phyloP scores from a whole-genome alignment of 108 stramenopile genomes.

The Cylindrotheca closterium region DNA sequence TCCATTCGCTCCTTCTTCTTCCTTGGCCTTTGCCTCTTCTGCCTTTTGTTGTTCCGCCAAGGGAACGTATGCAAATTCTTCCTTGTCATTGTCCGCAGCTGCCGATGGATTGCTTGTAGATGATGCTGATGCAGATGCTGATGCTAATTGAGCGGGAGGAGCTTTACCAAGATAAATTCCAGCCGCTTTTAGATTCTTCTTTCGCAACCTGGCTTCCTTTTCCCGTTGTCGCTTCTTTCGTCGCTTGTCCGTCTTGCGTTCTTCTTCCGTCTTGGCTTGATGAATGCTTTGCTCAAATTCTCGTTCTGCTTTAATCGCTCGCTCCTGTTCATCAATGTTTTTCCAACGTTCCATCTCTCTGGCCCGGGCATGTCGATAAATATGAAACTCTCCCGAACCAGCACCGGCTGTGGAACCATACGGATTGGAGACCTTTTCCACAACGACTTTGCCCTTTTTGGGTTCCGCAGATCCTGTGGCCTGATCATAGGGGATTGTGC shows the following conservation, averaged over 20 bases:
- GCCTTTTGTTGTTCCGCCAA: slow-evolving; percentile 13
- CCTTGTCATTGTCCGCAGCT: slow-evolving; percentile 13
- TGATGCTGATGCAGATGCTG: no score
- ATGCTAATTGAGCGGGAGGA: not conserved
- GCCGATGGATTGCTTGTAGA: not conserved
- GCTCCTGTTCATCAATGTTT: slow-evolving; percentile 49
- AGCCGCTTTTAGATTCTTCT: slow-evolving; percentile 68
- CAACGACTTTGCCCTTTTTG: slow-evolving; percentile 31
- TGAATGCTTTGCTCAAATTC: slow-evolving; percentile 46
- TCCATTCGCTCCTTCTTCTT: slow-evolving; percentile 1
- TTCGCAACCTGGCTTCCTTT: slow-evolving; percentile 82
- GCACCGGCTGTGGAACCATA: slow-evolving; percentile 89
- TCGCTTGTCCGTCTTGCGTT: slow-evolving; percentile 54
- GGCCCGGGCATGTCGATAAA: slow-evolving; percentile 87
- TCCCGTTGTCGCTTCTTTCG: slow-evolving; percentile 77
- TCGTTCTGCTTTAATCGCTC: slow-evolving; percentile 38
- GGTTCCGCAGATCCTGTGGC: slow-evolving; percentile 43
- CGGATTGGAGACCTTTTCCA: slow-evolving; percentile 89
- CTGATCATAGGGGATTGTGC: slow-evolving; percentile 75
- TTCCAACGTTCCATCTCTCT: slow-evolving; percentile 80
- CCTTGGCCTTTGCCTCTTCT: not conserved
- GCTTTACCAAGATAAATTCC: slow-evolving; percentile 24
- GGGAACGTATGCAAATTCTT: slow-evolving; percentile 48
- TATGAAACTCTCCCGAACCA: slow-evolving; percentile 88
- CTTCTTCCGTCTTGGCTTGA: slow-evolving; percentile 34